phyloP scores from a whole-genome alignment of 2,329 filamentous ascomycete species.

The Aureobasidium namibiae region DNA sequence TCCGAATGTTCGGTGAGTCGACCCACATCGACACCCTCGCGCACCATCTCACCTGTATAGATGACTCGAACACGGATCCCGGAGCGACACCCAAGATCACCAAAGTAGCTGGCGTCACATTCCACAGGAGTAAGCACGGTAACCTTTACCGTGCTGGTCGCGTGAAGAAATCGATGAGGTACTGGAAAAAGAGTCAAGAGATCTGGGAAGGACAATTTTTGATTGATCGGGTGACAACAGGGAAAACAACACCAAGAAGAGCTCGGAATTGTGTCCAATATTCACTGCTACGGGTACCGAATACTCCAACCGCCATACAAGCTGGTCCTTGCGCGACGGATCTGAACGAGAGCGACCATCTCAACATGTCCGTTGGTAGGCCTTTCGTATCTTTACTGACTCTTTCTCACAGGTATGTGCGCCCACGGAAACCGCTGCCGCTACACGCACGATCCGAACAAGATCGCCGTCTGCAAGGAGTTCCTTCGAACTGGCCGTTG shows the following conservation, averaged over 20 bases:
- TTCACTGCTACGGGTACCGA: constrained; percentile 48
- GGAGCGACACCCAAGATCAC: constrained; percentile 64
- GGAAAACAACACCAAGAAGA: constrained; percentile 49
- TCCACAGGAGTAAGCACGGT: constrained; percentile 77
- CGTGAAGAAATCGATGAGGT: constrained; percentile 48
- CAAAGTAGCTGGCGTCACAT: constrained; percentile 67
- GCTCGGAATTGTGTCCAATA: constrained; percentile 59
- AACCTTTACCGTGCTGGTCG: constrained; percentile 69
- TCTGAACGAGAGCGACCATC: constrained; percentile 1
- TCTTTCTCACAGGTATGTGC: constrained; percentile 60
- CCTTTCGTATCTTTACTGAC: constrained; percentile 1
- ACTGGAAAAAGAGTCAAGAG: neutral
- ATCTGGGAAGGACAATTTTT: neutral
- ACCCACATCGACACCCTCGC: neutral
- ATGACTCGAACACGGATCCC: constrained; percentile 18
- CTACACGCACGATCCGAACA: constrained; percentile 74
- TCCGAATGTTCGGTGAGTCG: constrained; percentile 60
- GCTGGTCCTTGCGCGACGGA: constrained; percentile 9
- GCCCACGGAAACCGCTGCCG: constrained; percentile 71
- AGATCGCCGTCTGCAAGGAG: constrained; percentile 84
- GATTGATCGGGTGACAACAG: constrained; percentile 14
- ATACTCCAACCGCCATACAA: constrained; percentile 14
- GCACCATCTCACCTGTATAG: constrained; percentile 16
- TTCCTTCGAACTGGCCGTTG: constrained; percentile 75
- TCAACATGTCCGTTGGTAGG: constrained; percentile 13